phyloP scores from a whole-genome alignment of 2,329 filamentous ascomycete species.

The Penicillium sp. region DNA sequence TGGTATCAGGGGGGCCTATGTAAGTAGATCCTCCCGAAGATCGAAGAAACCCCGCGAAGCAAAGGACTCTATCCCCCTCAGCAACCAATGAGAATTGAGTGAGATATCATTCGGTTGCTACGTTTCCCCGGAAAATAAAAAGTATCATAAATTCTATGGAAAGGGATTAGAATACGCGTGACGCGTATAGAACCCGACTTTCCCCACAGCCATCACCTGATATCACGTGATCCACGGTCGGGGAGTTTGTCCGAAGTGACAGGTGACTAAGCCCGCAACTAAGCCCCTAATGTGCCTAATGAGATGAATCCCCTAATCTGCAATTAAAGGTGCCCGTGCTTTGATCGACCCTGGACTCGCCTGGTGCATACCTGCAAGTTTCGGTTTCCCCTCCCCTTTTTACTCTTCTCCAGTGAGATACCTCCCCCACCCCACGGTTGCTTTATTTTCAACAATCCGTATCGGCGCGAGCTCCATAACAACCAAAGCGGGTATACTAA shows the following conservation, averaged over 20 bases:
- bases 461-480: conserved; percentile 8
- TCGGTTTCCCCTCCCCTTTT: conserved; percentile 15
- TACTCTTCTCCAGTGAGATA: conserved; percentile 12
- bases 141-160: not conserved
- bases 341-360: conserved; percentile 25
- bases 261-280: conserved; percentile 1
- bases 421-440: not conserved
- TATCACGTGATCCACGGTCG: conserved; percentile 17
- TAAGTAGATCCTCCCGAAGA: conserved; percentile 2
- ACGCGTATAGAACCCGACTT: not conserved
- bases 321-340: conserved; percentile 18
- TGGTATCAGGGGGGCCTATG: not conserved
- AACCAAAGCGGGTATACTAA: conserved; percentile 25
- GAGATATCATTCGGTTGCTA: not conserved
- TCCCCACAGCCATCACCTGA: conserved; percentile 8
- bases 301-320: not conserved
- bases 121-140: not conserved
- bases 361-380: conserved; percentile 22
- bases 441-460: not conserved
- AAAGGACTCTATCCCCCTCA: not conserved
- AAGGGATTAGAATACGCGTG: not conserved
- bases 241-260: conserved; percentile 19
- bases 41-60: not conserved
- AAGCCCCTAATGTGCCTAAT: conserved; percentile 1
- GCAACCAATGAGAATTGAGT: not conserved